A percentile compares a stretch with the other conserved stretches of the same genome.
These are phyloP conservation scores for Daucus carota DNA, from an alignment of 129 eudicot genomes.

Conservation along the genomic window DH1_v3.0 NC_030386.2:5149501-5150000, in stretches of 20 bases:
- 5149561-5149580: not conserved
- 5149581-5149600: not conserved
- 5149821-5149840: not conserved
- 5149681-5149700: constrained; percentile 58
- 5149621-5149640: not conserved
- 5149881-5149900: not conserved
- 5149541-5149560: not conserved
- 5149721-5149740: constrained; percentile 62
- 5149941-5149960: constrained; percentile 2
- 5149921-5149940: not conserved
- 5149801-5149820: not conserved
- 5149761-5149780: constrained; percentile 65
- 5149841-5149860: not conserved
- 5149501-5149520: not conserved
- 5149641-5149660: constrained; percentile 63
- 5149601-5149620: not conserved
- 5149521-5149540: not conserved
- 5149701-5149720: constrained; percentile 82
- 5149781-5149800: constrained; percentile 40
- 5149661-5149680: constrained; percentile 63
- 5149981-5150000: not conserved
- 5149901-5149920: not conserved
- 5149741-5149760: constrained; percentile 61
- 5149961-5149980: not conserved
- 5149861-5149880: not conserved